phyloP scores from a whole-genome alignment of 1,139 yeast genomes.

The Taphrina communis region DNA sequence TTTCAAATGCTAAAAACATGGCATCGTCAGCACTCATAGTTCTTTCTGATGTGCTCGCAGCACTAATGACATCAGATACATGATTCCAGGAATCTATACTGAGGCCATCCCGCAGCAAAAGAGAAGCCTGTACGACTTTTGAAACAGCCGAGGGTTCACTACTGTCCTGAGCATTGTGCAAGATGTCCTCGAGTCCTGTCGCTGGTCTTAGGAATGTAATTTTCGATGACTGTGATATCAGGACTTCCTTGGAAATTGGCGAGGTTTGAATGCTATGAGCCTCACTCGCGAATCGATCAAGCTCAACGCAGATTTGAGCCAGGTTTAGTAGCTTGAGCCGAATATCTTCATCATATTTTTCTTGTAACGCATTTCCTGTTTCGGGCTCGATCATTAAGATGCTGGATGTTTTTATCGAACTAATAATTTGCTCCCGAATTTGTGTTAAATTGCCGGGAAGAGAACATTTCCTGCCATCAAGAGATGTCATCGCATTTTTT shows the following conservation, averaged over 20 bases:
- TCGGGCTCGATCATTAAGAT: constrained; percentile 25
- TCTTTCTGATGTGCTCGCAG: constrained; percentile 19
- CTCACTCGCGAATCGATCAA: constrained; percentile 27
- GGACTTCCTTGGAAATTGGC: constrained; percentile 15
- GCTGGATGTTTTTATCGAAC: neutral
- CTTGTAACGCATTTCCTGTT: constrained; percentile 23
- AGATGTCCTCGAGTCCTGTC: constrained; percentile 3
- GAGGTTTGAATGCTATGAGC: constrained; percentile 16
- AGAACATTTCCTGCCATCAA: neutral
- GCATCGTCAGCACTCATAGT: constrained; percentile 34
- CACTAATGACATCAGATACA: constrained; percentile 2
- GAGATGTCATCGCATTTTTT: constrained; percentile 8
- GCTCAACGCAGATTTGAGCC: constrained; percentile 32
- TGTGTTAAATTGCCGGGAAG: neutral
- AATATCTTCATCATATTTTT: constrained; percentile 24
- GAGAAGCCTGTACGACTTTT: constrained; percentile 8
- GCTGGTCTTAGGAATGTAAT: constrained; percentile 25
- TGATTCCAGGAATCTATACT: constrained; percentile 11
- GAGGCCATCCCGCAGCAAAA: constrained; percentile 1
- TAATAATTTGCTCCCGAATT: neutral
- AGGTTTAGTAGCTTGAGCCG: constrained; percentile 18
- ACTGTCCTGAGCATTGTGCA: constrained; percentile 1
- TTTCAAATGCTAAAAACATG: constrained; percentile 25
- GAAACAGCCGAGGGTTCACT: neutral
- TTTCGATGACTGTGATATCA: constrained; percentile 18